Conservation (phyloP, 306 rosid species). For the Prunus fruticosa region DNA sequence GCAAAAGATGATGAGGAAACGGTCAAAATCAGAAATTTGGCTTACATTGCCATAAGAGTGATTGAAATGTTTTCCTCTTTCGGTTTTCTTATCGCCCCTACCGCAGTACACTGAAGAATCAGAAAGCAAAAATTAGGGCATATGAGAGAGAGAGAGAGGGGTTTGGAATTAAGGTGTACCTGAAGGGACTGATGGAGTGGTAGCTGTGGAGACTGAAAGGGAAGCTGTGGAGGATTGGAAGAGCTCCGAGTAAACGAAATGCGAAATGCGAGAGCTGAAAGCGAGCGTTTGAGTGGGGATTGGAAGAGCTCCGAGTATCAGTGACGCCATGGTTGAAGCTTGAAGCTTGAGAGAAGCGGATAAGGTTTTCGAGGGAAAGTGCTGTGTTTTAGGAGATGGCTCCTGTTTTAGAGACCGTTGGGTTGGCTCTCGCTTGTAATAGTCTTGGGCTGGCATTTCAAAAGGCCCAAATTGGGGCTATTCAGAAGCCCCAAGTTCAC, state of each 20-base stretch:
- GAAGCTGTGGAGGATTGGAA: constrained; percentile 15
- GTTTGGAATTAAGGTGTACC: constrained; percentile 31
- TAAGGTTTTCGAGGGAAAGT: constrained; percentile 20
- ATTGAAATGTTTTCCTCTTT: constrained; percentile 75
- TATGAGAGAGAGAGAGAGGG: background rate
- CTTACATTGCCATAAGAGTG: constrained; percentile 73
- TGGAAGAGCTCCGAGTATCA: constrained; percentile 55
- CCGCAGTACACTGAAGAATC: constrained; percentile 58
- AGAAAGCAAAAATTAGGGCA: constrained; percentile 14
- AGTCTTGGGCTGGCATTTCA: background rate
- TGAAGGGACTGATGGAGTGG: constrained; percentile 28
- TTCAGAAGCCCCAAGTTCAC: background rate
- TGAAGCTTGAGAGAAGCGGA: constrained; percentile 16
- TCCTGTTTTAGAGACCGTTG: background rate
- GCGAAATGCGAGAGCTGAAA: constrained; percentile 45
- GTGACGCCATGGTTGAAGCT: constrained; percentile 54
- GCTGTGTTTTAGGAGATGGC: background rate
- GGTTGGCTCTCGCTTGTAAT: background rate
- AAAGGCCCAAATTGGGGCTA: background rate
- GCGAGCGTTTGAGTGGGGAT: constrained; percentile 31
- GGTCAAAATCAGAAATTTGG: background rate
- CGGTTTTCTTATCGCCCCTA: constrained; percentile 78
- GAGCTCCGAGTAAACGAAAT: too few relatives aligned
- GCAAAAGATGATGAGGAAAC: background rate
- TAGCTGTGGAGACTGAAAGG: constrained; percentile 33